Evolutionary conservation across 2,329 filamentous ascomycete species (phyloP), one percentile per base, ranked within the genome.

Genomic region (Arthroderma sp.): DNA sequence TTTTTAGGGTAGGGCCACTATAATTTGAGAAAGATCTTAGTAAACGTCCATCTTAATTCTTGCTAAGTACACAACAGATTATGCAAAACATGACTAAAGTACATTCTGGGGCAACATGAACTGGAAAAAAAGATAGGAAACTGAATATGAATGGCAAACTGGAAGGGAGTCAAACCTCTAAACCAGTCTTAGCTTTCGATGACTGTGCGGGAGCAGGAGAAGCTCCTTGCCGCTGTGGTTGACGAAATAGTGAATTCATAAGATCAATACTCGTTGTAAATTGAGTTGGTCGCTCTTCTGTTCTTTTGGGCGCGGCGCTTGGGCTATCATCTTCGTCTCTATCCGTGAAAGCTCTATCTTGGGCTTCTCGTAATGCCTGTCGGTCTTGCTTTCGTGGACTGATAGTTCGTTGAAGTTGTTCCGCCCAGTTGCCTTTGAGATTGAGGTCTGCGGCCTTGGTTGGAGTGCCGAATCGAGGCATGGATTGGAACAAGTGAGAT

Each of bases 361-460:
- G 86, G 73, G 74, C 85, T 76, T 78, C 84, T 73, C 73, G 78
- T 35, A 93, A 76, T 28, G 85, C 85, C 59, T 81, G 78, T 61
- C 91, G 87, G 74, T 96, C 87, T 66, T 93, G 86, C 76, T 97
- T 97, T 67, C 88, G 84, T 4, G 93, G 91, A 66, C 89, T 95
- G 64, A 97, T 89, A 4, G 93, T 97, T 63, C 90, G 90, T 70
- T 90, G 88, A 62, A 98, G 79, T 75, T 96, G 91, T 64, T 93
- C 87, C 64, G 90, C 86, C 93, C 93, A 98, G 69, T 95, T 87
- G 59, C 91, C 88, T 56, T 85, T 87, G 62, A 81, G 76, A 64
- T 77, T 72, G 25, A 76, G 70, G 68, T 70, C 43, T 64, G 66
- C 9, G 37, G 43, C 28, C 17, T 54, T 38, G 9, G 53, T 54